phyloP scores from a whole-genome alignment of 2,329 filamentous ascomycete species.

The Aspergillus ustus region DNA sequence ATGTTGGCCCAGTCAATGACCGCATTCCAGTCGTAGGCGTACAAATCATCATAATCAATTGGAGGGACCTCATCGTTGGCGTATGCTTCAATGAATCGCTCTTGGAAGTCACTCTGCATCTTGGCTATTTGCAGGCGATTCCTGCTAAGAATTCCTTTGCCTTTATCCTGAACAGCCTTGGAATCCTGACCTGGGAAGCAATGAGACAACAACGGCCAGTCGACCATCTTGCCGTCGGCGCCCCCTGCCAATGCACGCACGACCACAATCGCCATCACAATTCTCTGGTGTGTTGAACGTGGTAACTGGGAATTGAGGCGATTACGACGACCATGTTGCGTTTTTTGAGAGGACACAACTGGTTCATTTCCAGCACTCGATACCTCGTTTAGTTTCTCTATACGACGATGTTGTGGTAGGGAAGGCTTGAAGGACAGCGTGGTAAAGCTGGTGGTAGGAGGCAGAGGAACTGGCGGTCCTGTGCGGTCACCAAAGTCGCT shows the following conservation, averaged over 20 bases:
- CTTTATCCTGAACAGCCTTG: constrained; percentile 44
- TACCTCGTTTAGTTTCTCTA: constrained; percentile 32
- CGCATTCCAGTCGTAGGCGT: constrained; percentile 51
- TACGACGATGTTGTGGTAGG: constrained; percentile 29
- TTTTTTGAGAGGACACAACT: constrained; percentile 15
- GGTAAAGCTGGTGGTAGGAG: neutral
- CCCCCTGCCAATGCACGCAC: constrained; percentile 53
- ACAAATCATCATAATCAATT: constrained; percentile 50
- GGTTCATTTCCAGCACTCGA: constrained; percentile 16
- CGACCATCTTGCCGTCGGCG: constrained; percentile 44
- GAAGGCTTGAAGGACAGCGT: neutral
- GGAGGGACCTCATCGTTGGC: constrained; percentile 46
- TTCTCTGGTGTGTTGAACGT: constrained; percentile 35
- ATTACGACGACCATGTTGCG: constrained; percentile 29
- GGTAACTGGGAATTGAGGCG: constrained; percentile 32
- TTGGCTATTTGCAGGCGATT: constrained; percentile 47
- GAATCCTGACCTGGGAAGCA: constrained; percentile 48
- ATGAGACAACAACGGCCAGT: constrained; percentile 51
- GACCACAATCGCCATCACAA: constrained; percentile 50
- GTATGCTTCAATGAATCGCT: constrained; percentile 52
- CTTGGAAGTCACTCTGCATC: constrained; percentile 53
- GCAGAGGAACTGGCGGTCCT: neutral
- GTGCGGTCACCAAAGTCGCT: neutral
- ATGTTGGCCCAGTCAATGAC: constrained; percentile 53
- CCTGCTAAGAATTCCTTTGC: constrained; percentile 41